phyloP scores from a whole-genome alignment of 495 filamentous ascomycete genomes.

The Lasiosphaeria ovina region DNA sequence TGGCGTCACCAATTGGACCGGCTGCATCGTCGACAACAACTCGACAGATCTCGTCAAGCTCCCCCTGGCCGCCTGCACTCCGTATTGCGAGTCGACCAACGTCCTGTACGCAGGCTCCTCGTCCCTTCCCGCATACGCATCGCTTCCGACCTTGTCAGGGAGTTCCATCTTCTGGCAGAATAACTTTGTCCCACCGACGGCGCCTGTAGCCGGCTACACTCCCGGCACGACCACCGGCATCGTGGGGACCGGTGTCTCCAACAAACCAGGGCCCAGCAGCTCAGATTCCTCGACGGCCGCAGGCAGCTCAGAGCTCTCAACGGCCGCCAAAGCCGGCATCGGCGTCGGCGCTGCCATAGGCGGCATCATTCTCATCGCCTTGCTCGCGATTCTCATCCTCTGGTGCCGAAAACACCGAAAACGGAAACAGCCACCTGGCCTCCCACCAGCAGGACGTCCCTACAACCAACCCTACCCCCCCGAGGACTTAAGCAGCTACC shows the following conservation, averaged over 20 bases:
- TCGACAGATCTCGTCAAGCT: slow-evolving; percentile 21
- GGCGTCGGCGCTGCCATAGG: slow-evolving; percentile 23
- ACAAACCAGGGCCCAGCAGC: background rate
- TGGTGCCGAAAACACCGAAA: slow-evolving; percentile 4
- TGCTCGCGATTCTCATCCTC: slow-evolving; percentile 7
- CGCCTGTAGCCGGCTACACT: slow-evolving; percentile 17
- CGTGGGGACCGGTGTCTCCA: slow-evolving; percentile 5
- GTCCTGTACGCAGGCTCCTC: slow-evolving; percentile 20
- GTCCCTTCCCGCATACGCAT: slow-evolving; percentile 20
- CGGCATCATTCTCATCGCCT: slow-evolving; percentile 15
- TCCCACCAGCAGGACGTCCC: slow-evolving; percentile 6
- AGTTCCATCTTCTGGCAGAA: slow-evolving; percentile 25
- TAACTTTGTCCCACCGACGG: slow-evolving; percentile 15
- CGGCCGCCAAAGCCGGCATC: slow-evolving; percentile 17
- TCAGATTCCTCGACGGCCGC: background rate
- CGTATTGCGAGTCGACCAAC: slow-evolving; percentile 17
- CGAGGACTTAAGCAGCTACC: slow-evolving; percentile 8
- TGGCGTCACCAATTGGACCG: slow-evolving; percentile 20
- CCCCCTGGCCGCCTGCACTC: slow-evolving; percentile 20
- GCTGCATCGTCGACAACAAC: slow-evolving; percentile 17
- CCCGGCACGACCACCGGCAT: slow-evolving; percentile 12
- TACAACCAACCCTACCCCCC: slow-evolving; percentile 11
- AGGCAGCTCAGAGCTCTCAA: background rate
- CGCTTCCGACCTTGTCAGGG: slow-evolving; percentile 16
- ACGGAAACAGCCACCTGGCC: background rate